phyloP scores from a whole-genome alignment of 1,139 yeast species.

The Eremothecium cymbalariae region DNA sequence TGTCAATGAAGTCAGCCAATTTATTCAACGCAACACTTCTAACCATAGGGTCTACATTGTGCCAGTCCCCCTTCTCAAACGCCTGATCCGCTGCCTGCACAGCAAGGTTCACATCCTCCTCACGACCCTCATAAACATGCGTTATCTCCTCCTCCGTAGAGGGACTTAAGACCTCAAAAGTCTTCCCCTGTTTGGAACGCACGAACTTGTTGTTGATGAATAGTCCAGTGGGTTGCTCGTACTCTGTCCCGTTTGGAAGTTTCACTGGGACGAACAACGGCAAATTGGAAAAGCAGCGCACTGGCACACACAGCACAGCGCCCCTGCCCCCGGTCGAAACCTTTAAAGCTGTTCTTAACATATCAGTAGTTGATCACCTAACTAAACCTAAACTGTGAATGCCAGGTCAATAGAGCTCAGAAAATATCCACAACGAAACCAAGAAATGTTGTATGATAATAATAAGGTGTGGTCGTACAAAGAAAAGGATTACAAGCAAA shows the following conservation, averaged over 20 bases:
- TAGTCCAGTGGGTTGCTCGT: constrained; percentile 47
- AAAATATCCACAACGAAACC: constrained; percentile 1
- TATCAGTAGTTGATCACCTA: too few species aligned
- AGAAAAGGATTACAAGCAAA: too few species aligned
- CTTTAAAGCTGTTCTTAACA: not conserved
- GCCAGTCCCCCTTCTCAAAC: constrained; percentile 39
- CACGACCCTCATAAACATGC: constrained; percentile 40
- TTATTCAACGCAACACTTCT: constrained; percentile 49
- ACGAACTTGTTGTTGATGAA: constrained; percentile 43
- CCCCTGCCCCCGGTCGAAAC: too few species aligned
- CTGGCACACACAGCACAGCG: too few species aligned
- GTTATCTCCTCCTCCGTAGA: constrained; percentile 41
- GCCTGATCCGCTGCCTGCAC: constrained; percentile 41
- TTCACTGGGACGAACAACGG: constrained; percentile 44
- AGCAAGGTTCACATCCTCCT: constrained; percentile 42
- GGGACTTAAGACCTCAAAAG: constrained; percentile 40
- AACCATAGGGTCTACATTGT: constrained; percentile 38
- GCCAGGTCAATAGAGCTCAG: not conserved
- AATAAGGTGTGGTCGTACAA: constrained; percentile 5
- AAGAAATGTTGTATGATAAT: constrained; percentile 8
- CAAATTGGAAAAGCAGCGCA: constrained; percentile 26
- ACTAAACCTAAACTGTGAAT: too few species aligned
- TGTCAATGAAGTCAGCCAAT: constrained; percentile 53
- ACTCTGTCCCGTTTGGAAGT: constrained; percentile 45
- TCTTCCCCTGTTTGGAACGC: constrained; percentile 34